Conservation (phyloP, 2,329 filamentous ascomycete species). For the Curvularia sp. region DNA sequence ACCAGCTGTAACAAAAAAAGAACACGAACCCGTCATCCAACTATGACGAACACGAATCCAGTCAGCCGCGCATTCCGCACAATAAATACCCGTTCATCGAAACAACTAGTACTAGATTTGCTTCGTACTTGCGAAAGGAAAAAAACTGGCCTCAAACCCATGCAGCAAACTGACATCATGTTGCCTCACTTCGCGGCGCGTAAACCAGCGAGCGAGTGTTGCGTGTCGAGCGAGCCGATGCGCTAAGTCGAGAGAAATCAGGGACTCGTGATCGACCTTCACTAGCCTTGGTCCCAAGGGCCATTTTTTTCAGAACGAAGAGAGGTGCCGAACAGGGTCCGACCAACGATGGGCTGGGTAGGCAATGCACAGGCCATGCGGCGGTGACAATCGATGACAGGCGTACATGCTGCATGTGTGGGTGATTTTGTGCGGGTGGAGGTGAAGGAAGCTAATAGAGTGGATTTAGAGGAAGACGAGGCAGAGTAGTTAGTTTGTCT, state of each 20-base stretch:
- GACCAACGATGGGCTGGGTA: neutral
- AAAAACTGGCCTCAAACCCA: neutral
- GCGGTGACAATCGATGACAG: slow-evolving; percentile 1
- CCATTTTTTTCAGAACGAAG: too few species aligned
- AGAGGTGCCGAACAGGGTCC: slow-evolving; percentile 5
- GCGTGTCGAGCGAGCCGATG: too few species aligned
- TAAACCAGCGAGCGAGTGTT: too few species aligned
- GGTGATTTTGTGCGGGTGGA: neutral
- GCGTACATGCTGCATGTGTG: too few species aligned
- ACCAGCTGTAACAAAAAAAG: too few species aligned
- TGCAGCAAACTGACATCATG: neutral
- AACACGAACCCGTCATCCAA: neutral
- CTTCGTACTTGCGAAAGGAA: too few species aligned
- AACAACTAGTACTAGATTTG: too few species aligned
- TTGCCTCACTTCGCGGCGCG: neutral
- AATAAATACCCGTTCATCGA: neutral
- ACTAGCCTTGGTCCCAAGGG: too few species aligned
- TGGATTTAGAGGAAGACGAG: neutral
- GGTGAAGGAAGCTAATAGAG: neutral
- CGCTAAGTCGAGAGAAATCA: neutral
- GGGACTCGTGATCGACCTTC: too few species aligned
- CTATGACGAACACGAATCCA: neutral
- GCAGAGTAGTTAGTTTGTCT: neutral
- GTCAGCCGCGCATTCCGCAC: neutral
- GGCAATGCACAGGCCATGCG: neutral